Evolutionary conservation across 495 filamentous ascomycete species (phyloP).

Genomic region (Sphaerosporella brunnea): DNA sequence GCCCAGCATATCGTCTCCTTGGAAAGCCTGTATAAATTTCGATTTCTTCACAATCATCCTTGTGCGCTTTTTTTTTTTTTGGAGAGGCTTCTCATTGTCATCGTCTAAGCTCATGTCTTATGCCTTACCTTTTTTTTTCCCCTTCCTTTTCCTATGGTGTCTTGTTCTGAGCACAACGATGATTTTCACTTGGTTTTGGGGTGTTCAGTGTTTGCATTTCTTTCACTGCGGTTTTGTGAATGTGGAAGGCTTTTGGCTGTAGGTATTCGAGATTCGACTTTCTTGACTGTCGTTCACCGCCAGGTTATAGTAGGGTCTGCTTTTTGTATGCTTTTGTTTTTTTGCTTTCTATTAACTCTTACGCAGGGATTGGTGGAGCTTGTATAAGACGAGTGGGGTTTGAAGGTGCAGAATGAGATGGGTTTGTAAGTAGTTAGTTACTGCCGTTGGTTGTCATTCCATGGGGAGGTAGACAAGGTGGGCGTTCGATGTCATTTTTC

Average conservation of each 20-base stretch:
- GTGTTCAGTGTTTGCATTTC: constrained; percentile 2
- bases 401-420: background rate
- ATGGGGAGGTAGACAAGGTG: background rate
- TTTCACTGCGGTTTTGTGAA: background rate
- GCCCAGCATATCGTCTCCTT: background rate
- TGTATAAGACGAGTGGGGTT: background rate
- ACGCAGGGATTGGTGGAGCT: background rate
- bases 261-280: background rate
- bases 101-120: background rate
- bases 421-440: background rate
- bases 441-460: background rate
- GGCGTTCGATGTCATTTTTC: no score
- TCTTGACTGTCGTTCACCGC: background rate
- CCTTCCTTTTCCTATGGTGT: background rate
- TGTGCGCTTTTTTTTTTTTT: background rate
- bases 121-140: background rate
- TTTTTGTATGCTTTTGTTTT: background rate
- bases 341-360: background rate
- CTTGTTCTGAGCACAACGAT: background rate
- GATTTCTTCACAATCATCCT: background rate
- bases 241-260: constrained; percentile 1
- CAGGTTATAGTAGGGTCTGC: background rate
- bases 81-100: background rate
- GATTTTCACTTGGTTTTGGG: background rate
- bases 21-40: background rate